These are phyloP conservation scores for Solanum hybrid DNA, from an alignment of 305 asterid genomes.

Conservation along the genomic window DNA sequence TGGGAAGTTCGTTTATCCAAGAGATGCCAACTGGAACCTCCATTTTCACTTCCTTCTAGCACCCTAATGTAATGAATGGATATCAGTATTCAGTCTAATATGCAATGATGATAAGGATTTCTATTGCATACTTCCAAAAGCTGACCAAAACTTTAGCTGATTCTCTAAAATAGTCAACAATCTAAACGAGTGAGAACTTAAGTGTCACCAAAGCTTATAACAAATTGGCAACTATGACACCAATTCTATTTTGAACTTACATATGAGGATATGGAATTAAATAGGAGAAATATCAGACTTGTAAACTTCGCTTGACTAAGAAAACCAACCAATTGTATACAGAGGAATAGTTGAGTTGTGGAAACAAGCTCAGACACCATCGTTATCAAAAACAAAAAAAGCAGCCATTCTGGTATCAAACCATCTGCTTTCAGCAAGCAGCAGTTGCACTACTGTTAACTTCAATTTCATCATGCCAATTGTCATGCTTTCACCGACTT, in stretches of 20 bases:
- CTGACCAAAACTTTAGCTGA: background rate
- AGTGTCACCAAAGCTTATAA: background rate
- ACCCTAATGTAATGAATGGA: conserved; percentile 41
- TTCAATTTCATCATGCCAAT: background rate
- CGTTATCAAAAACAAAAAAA: background rate
- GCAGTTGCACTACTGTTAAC: background rate
- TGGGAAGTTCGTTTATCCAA: conserved; percentile 61
- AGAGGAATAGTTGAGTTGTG: background rate
- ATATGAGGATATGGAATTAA: background rate
- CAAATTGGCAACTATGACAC: background rate
- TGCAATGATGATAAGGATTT: background rate
- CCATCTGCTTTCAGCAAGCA: background rate
- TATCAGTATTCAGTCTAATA: background rate
- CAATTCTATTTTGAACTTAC: background rate
- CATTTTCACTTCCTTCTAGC: conserved; percentile 83
- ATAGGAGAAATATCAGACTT: background rate
- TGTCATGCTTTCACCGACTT: background rate
- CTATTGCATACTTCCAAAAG: background rate
- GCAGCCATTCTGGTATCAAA: background rate
- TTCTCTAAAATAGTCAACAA: background rate
- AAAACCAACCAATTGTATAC: background rate
- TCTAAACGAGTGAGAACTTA: background rate
- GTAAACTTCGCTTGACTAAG: background rate
- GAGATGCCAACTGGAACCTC: conserved; percentile 69
- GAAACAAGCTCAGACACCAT: background rate